Percentiles rank a stretch among this genome's conserved stretches.
Conservation (phyloP, 2,329 filamentous ascomycete species). For the Ustilaginoidea virens region DNA sequence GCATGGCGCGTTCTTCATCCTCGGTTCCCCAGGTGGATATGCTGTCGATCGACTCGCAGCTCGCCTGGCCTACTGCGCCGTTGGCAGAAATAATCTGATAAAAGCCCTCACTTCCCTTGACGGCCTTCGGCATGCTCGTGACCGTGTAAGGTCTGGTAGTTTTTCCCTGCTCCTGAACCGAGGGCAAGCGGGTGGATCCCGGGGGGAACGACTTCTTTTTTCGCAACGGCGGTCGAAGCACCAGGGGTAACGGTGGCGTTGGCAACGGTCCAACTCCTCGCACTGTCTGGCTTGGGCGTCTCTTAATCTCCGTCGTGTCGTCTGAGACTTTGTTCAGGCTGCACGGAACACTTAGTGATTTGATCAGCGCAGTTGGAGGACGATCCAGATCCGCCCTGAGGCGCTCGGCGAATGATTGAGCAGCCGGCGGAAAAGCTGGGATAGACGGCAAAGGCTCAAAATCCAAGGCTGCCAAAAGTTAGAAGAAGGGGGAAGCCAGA, state of each 20-base stretch:
- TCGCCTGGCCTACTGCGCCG: slow-evolving; percentile 17
- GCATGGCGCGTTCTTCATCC: slow-evolving; percentile 26
- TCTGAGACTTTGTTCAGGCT: slow-evolving; percentile 12
- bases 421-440: slow-evolving; percentile 39
- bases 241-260: slow-evolving; percentile 41
- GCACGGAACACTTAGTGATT: slow-evolving; percentile 17
- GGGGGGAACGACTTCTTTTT: slow-evolving; percentile 54
- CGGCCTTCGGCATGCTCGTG: slow-evolving; percentile 38
- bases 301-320: not conserved
- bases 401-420: slow-evolving; percentile 41
- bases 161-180: slow-evolving; percentile 20
- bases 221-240: slow-evolving; percentile 42
- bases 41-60: slow-evolving; percentile 30
- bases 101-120: slow-evolving; percentile 37
- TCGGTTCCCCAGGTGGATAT: slow-evolving; percentile 35
- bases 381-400: slow-evolving; percentile 30
- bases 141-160: slow-evolving; percentile 32
- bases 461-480: slow-evolving; percentile 15
- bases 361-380: slow-evolving; percentile 18
- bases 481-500: not conserved
- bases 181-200: slow-evolving; percentile 44
- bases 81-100: slow-evolving; percentile 36
- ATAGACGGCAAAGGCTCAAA: slow-evolving; percentile 38
- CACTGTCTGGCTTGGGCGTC: slow-evolving; percentile 6
- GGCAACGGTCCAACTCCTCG: slow-evolving; percentile 25